Conservation (phyloP, 2,329 filamentous ascomycete species). For the Epichloe elymi region DNA sequence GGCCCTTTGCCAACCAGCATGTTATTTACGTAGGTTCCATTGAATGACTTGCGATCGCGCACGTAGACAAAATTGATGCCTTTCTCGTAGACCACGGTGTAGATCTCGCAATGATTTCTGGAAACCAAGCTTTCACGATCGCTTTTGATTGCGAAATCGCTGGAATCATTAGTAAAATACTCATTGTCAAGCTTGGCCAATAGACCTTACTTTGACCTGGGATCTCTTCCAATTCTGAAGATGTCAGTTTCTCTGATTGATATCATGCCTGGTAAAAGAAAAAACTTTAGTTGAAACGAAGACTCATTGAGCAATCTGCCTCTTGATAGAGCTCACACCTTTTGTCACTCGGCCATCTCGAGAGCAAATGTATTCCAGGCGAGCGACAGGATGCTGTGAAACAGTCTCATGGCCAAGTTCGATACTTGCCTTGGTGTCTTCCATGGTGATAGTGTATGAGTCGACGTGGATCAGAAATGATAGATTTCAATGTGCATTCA, state of each 20-base stretch:
- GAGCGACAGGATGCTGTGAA: background rate
- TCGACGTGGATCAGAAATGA: background rate
- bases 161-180: constrained; percentile 12
- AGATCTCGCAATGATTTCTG: constrained; percentile 41
- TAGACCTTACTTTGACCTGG: constrained; percentile 19
- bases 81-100: constrained; percentile 37
- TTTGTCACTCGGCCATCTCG: constrained; percentile 1
- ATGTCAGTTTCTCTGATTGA: constrained; percentile 18
- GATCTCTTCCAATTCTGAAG: constrained; percentile 23
- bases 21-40: constrained; percentile 40
- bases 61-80: constrained; percentile 35
- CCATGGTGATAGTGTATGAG: constrained; percentile 1
- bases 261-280: constrained; percentile 12
- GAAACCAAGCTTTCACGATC: constrained; percentile 30
- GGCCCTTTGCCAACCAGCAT: constrained; percentile 27
- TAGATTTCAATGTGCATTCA: background rate
- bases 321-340: background rate
- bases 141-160: constrained; percentile 23
- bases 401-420: background rate
- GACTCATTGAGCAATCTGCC: background rate
- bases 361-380: constrained; percentile 3
- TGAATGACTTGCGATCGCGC: constrained; percentile 39
- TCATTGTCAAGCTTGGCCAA: background rate
- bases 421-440: background rate
- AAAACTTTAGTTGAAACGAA: background rate